Evolutionary conservation across 1,284 basidiomycete genomes (phyloP).

Genomic region (Trichosporon sp.): DNA sequence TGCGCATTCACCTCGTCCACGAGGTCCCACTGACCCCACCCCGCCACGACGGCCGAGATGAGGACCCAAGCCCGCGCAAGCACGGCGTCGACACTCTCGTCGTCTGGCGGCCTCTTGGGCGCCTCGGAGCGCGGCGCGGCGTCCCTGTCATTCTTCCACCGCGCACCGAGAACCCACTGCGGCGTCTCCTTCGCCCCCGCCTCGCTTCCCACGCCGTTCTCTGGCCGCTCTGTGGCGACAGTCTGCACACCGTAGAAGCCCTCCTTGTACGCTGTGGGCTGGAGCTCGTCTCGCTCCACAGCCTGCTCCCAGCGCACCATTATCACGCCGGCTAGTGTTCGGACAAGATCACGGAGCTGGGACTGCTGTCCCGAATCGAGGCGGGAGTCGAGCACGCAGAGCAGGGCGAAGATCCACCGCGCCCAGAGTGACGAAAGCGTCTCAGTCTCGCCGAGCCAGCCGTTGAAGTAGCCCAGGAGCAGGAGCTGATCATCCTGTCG

Average conservation of each 20-base stretch:
- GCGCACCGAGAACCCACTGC: conserved; percentile 13
- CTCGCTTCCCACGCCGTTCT: not conserved
- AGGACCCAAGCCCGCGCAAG: conserved; percentile 69
- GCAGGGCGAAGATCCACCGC: conserved; percentile 76
- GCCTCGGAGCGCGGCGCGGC: conserved; percentile 5
- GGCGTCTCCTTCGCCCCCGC: not conserved
- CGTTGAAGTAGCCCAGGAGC: conserved; percentile 24
- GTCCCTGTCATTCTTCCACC: conserved; percentile 14
- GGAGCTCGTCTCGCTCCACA: not conserved
- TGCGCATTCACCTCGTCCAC: conserved; percentile 57
- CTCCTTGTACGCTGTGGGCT: not conserved
- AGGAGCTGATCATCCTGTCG: conserved; percentile 22
- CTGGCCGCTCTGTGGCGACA: conserved; percentile 9
- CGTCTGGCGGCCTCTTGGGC: conserved; percentile 8
- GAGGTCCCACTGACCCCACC: conserved; percentile 83
- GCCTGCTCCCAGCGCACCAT: conserved; percentile 33
- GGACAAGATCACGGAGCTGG: conserved; percentile 67
- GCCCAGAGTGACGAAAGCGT: conserved; percentile 61
- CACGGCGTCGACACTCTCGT: conserved; percentile 27
- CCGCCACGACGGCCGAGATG: conserved; percentile 61
- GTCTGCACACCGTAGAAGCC: conserved; percentile 15
- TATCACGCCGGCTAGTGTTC: conserved; percentile 62
- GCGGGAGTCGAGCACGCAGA: conserved; percentile 65
- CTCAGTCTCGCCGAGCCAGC: not conserved
- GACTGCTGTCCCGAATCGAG: conserved; percentile 73